phyloP scores from a whole-genome alignment of 768 basidiomycete species.

The Mycena floridula region DNA sequence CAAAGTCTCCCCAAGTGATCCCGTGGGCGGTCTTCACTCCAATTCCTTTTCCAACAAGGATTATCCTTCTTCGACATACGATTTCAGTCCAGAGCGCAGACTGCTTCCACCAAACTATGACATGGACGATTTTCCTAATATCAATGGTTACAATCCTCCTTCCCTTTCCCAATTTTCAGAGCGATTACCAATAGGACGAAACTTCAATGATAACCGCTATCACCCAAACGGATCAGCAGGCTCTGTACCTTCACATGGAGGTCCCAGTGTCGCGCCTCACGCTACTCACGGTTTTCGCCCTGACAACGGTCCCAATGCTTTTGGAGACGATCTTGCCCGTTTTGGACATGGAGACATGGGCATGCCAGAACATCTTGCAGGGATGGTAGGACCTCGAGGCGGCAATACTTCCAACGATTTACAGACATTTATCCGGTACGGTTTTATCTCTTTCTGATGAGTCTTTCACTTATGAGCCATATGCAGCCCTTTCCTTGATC shows the following conservation, averaged over 20 bases:
- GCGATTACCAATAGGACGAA: no score
- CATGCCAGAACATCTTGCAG: slow-evolving; percentile 50
- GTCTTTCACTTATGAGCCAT: not conserved
- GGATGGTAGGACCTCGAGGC: slow-evolving; percentile 59
- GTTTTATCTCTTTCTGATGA: slow-evolving; percentile 4
- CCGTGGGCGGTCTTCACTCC: slow-evolving; percentile 51
- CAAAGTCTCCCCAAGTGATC: slow-evolving; percentile 68
- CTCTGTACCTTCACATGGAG: no score
- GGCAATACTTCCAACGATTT: slow-evolving; percentile 66
- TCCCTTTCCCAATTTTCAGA: no score
- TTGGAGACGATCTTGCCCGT: no score
- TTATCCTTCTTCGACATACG: slow-evolving; percentile 47
- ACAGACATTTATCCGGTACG: slow-evolving; percentile 75
- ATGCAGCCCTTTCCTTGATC: slow-evolving; percentile 31
- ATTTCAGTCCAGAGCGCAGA: slow-evolving; percentile 56
- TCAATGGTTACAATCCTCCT: slow-evolving; percentile 42
- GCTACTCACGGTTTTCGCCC: slow-evolving; percentile 58
- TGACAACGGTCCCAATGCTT: slow-evolving; percentile 48
- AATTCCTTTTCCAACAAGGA: slow-evolving; percentile 48
- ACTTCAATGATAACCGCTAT: no score
- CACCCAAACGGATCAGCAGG: no score
- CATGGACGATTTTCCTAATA: slow-evolving; percentile 33
- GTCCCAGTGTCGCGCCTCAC: slow-evolving; percentile 67
- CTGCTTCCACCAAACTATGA: slow-evolving; percentile 44
- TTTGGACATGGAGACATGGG: no score